A percentile compares a stretch with the other conserved stretches of the same genome.
These are phyloP conservation scores for Glycine latifolia DNA, from an alignment of 306 rosid genomes.

Conservation along the genomic window DNA sequence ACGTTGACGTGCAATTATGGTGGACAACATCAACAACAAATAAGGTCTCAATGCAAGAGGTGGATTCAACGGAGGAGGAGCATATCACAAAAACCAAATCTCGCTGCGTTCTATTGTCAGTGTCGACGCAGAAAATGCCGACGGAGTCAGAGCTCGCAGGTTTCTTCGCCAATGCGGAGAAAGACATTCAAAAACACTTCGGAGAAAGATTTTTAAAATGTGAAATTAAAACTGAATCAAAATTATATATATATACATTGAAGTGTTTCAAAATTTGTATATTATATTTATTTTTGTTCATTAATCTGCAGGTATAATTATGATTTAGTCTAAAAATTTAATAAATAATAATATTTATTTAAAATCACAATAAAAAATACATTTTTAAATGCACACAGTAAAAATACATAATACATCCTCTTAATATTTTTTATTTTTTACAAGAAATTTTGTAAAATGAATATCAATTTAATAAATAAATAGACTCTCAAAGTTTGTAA, in stretches of 20 bases:
- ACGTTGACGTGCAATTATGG: slow-evolving; percentile 56
- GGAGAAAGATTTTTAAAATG: slow-evolving; percentile 48
- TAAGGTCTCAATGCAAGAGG: slow-evolving; percentile 60
- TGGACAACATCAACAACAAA: slow-evolving; percentile 39
- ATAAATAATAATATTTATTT: too few relatives aligned
- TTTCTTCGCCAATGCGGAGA: slow-evolving; percentile 75
- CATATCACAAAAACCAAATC: slow-evolving; percentile 34
- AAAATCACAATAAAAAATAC: too few relatives aligned
- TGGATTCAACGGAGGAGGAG: slow-evolving; percentile 44
- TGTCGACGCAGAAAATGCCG: background rate
- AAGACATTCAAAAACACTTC: slow-evolving; percentile 65
- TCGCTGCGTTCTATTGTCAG: background rate
- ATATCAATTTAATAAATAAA: too few relatives aligned
- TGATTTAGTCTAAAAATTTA: slow-evolving; percentile 49
- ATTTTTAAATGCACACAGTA: too few relatives aligned
- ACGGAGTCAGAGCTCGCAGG: slow-evolving; percentile 70
- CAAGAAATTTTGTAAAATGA: too few relatives aligned
- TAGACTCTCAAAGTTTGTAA: too few relatives aligned
- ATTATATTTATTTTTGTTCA: background rate
- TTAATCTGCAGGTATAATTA: slow-evolving; percentile 72
- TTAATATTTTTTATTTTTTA: too few relatives aligned
- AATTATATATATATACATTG: too few relatives aligned
- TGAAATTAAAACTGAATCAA: background rate
- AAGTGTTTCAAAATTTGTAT: background rate
- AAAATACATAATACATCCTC: too few relatives aligned